A percentile compares a stretch with the other conserved stretches of the same genome.
Evolutionary conservation across 2,329 filamentous ascomycete genomes (phyloP).

Genomic region (Knoxdaviesia capensis): DNA sequence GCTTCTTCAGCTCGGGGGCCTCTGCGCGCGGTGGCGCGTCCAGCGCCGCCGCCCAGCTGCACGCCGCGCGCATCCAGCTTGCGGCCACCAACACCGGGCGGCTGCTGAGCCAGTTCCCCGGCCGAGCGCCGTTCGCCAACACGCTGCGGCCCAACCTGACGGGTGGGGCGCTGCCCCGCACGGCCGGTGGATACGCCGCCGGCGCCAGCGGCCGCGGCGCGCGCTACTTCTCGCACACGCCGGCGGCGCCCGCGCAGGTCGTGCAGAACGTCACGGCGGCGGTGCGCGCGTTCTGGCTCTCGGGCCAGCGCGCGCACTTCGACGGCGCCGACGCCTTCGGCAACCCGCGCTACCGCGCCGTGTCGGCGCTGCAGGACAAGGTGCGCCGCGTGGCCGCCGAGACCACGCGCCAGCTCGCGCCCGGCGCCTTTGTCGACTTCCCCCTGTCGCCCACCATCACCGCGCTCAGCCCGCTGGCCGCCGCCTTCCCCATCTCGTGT

Average conservation of each 20-base stretch:
- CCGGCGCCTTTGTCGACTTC: constrained; percentile 80
- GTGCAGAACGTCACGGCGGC: constrained; percentile 90
- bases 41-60: neutral
- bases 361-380: constrained; percentile 51
- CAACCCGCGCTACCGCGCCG: constrained; percentile 57
- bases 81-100: constrained; percentile 27
- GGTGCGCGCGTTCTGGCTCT: constrained; percentile 80
- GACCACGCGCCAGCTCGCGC: constrained; percentile 43
- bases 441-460: constrained; percentile 75
- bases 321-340: constrained; percentile 58
- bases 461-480: constrained; percentile 54
- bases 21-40: too few species aligned
- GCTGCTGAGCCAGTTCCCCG: constrained; percentile 40
- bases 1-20: too few species aligned
- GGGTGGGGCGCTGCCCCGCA: constrained; percentile 64
- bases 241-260: constrained; percentile 71
- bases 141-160: constrained; percentile 83
- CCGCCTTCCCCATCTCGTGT: constrained; percentile 21
- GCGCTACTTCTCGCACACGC: constrained; percentile 78
- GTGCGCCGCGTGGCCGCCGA: constrained; percentile 16
- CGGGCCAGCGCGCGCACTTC: constrained; percentile 72
- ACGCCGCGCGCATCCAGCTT: constrained; percentile 20
- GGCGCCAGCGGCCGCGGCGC: constrained; percentile 37
- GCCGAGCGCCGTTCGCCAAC: constrained; percentile 68
- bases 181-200: constrained; percentile 71